Evolutionary conservation across 2,329 filamentous ascomycete species (phyloP).

Genomic region (Seiridium cupressi): DNA sequence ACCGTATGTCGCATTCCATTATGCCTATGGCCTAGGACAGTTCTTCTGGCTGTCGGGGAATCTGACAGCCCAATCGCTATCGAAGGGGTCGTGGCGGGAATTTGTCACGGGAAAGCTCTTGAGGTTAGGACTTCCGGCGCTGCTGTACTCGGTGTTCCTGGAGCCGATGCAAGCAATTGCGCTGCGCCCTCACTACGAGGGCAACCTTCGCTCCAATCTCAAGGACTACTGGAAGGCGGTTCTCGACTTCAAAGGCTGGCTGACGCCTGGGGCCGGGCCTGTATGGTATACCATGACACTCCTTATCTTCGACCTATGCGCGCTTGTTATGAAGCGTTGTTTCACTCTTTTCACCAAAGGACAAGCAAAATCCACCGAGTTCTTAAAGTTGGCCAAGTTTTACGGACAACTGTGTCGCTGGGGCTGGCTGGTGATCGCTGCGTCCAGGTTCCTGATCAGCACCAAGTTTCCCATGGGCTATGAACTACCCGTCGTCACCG

Average conservation of each 20-base stretch:
- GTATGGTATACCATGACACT: slow-evolving; percentile 8
- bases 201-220: background rate
- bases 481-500: background rate
- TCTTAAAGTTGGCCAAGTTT: background rate
- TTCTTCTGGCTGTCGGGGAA: slow-evolving; percentile 7
- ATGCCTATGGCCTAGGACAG: slow-evolving; percentile 2
- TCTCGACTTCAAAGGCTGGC: slow-evolving; percentile 4
- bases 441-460: slow-evolving; percentile 5
- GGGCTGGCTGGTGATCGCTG: slow-evolving; percentile 8
- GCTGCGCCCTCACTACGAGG: background rate
- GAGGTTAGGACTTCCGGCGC: background rate
- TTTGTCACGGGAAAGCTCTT: slow-evolving; percentile 4
- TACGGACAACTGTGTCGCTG: slow-evolving; percentile 7
- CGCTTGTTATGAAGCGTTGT: slow-evolving; percentile 4
- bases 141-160: background rate
- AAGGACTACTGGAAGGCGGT: slow-evolving; percentile 5
- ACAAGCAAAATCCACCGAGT: background rate
- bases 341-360: background rate
- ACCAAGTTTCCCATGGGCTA: slow-evolving; percentile 1
- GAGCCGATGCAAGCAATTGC: background rate
- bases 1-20: background rate
- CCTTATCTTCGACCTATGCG: slow-evolving; percentile 6
- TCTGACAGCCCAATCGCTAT: slow-evolving; percentile 1
- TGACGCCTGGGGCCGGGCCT: background rate
- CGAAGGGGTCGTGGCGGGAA: background rate